Conservation (phyloP, 208 protist species). For the Trypanosoma conorhini region DNA sequence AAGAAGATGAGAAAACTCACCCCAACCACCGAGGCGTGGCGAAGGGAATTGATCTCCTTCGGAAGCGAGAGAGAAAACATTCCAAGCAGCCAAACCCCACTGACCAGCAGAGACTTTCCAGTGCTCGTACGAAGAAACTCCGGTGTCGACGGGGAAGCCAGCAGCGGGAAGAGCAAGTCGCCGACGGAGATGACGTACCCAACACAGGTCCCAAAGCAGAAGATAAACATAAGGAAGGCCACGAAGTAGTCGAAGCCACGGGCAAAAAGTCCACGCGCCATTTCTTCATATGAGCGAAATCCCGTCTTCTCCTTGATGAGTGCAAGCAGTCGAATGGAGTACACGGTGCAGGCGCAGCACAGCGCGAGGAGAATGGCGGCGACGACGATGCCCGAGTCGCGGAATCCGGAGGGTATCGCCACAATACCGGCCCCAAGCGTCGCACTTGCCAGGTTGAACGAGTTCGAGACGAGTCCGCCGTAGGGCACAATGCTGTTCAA, state of each 20-base stretch:
- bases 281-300: slow-evolving; percentile 51
- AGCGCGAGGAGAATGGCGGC: slow-evolving; percentile 29
- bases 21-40: slow-evolving; percentile 60
- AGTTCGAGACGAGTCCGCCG: slow-evolving; percentile 41
- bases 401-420: slow-evolving; percentile 49
- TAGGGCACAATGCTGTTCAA: slow-evolving; percentile 38
- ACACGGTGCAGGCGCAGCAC: slow-evolving; percentile 43
- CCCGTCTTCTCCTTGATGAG: slow-evolving; percentile 45
- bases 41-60: slow-evolving; percentile 84
- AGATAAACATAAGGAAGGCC: slow-evolving; percentile 51
- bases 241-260: slow-evolving; percentile 42
- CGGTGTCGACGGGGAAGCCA: slow-evolving; percentile 27
- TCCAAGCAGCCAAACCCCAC: slow-evolving; percentile 53
- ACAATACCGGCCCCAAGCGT: slow-evolving; percentile 75
- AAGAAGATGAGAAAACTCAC: slow-evolving; percentile 76
- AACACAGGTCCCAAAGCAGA: slow-evolving; percentile 61
- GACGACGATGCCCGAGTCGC: slow-evolving; percentile 52
- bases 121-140: slow-evolving; percentile 33
- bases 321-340: slow-evolving; percentile 62
- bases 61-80: slow-evolving; percentile 82
- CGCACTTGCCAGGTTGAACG: slow-evolving; percentile 63
- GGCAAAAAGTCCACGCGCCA: slow-evolving; percentile 43
- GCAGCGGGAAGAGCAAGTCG: slow-evolving; percentile 40
- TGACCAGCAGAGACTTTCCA: slow-evolving; percentile 51
- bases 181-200: slow-evolving; percentile 66